These are phyloP conservation scores for Camellia japonica DNA, from an alignment of 148 eudicot genomes.

Conservation along the genomic window DNA sequence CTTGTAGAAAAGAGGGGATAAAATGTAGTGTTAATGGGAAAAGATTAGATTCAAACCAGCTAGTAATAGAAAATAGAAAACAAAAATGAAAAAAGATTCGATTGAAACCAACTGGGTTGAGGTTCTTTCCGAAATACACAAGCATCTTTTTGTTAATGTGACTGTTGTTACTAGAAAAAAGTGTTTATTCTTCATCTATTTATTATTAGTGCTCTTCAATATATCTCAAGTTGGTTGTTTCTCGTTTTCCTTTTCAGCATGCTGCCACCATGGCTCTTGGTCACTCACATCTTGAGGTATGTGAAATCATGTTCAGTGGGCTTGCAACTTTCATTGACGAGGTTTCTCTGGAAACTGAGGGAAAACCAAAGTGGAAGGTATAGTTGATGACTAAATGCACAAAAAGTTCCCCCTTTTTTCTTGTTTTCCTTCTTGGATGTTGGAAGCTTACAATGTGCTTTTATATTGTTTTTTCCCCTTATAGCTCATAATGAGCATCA, in stretches of 20 bases:
- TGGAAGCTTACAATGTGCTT: not conserved
- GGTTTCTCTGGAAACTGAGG: constrained; percentile 83
- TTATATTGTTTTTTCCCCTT: not conserved
- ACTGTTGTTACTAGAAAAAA: not conserved
- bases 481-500: not conserved
- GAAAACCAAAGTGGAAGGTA: constrained; percentile 99
- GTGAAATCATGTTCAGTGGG: constrained; percentile 90
- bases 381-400: constrained; percentile 9
- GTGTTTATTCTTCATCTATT: not conserved
- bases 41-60: not conserved
- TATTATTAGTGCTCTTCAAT: not conserved
- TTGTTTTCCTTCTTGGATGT: not conserved
- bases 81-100: not conserved
- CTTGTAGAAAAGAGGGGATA: not conserved
- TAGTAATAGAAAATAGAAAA: not conserved
- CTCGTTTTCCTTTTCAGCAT: constrained; percentile 51
- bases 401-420: not conserved
- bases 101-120: not conserved
- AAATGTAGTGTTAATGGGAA: not conserved
- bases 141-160: constrained; percentile 2
- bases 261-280: constrained; percentile 99
- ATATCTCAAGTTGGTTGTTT: not conserved
- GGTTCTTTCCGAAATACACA: not conserved
- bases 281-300: constrained; percentile 89
- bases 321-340: constrained; percentile 91